Conservation (phyloP, 352 stramenopile species). For the Globisporangium heterothallicum region DNA sequence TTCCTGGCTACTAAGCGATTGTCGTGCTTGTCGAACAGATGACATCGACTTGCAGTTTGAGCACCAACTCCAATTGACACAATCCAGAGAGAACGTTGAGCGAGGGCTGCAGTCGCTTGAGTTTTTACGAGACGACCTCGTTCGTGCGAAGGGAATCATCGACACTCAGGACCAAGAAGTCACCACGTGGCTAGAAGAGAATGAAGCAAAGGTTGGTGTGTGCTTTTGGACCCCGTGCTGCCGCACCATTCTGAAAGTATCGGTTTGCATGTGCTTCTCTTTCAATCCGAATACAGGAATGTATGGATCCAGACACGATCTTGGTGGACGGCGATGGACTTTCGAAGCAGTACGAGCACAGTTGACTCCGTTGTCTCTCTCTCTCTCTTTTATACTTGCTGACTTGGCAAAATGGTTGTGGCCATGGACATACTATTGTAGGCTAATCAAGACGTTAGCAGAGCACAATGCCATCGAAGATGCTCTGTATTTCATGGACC, state of each 20-base stretch:
- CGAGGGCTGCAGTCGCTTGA: constrained; percentile 70
- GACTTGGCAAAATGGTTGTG: background rate
- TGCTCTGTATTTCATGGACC: constrained; percentile 90
- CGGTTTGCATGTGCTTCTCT: background rate
- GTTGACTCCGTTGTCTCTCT: no score
- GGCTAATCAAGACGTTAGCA: constrained; percentile 71
- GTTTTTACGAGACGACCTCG: constrained; percentile 63
- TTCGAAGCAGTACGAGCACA: constrained; percentile 75
- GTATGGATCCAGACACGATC: constrained; percentile 73
- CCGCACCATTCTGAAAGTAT: no score
- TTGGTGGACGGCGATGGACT: constrained; percentile 69
- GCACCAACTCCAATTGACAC: constrained; percentile 74
- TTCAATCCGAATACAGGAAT: constrained; percentile 25
- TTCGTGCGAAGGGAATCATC: constrained; percentile 42
- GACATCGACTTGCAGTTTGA: constrained; percentile 86
- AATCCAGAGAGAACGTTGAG: constrained; percentile 74
- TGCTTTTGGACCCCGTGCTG: no score
- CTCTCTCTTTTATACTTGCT: background rate
- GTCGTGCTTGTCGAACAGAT: constrained; percentile 18
- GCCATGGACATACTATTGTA: constrained; percentile 12
- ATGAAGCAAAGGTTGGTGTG: constrained; percentile 61
- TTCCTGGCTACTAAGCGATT: background rate
- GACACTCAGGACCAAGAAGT: constrained; percentile 58
- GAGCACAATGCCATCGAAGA: constrained; percentile 89
- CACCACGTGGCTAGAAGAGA: constrained; percentile 59